Evolutionary conservation across 2,329 filamentous ascomycete genomes (phyloP).

Genomic region (Coleophoma crateriformis): DNA sequence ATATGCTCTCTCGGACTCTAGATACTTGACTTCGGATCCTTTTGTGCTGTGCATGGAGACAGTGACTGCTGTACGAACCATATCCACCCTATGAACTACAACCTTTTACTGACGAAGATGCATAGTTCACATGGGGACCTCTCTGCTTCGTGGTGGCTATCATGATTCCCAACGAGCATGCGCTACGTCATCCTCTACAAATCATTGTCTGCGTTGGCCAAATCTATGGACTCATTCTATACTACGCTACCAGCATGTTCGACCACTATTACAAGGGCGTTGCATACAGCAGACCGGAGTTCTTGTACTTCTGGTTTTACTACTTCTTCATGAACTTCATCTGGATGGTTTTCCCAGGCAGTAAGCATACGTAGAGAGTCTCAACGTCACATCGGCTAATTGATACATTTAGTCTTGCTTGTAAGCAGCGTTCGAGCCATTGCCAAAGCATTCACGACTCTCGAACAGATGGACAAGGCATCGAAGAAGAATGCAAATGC

Average conservation of each 20-base stretch:
- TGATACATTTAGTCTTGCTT: constrained; percentile 24
- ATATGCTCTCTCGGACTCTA: constrained; percentile 50
- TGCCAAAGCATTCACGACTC: constrained; percentile 28
- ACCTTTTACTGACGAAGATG: neutral
- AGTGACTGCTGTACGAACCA: constrained; percentile 36
- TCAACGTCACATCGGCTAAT: neutral
- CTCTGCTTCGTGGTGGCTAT: constrained; percentile 45
- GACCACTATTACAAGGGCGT: constrained; percentile 41
- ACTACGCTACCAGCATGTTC: constrained; percentile 53
- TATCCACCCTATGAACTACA: neutral
- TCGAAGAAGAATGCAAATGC: neutral
- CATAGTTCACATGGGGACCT: constrained; percentile 51
- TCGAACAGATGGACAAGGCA: constrained; percentile 19
- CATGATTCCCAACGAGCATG: constrained; percentile 36
- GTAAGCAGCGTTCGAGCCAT: constrained; percentile 30
- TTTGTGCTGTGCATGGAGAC: constrained; percentile 53
- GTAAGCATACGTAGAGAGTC: constrained; percentile 32
- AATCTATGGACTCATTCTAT: constrained; percentile 52
- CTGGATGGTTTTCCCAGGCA: constrained; percentile 51
- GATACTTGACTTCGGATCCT: constrained; percentile 46
- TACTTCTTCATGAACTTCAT: constrained; percentile 57
- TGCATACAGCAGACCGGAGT: constrained; percentile 52
- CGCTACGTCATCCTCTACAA: constrained; percentile 45
- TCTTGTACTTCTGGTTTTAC: constrained; percentile 58
- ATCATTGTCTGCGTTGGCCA: constrained; percentile 29